Base-by-base conservation (phyloP, 345 rosid genomes). In the Salix koriyanagi region DNA sequence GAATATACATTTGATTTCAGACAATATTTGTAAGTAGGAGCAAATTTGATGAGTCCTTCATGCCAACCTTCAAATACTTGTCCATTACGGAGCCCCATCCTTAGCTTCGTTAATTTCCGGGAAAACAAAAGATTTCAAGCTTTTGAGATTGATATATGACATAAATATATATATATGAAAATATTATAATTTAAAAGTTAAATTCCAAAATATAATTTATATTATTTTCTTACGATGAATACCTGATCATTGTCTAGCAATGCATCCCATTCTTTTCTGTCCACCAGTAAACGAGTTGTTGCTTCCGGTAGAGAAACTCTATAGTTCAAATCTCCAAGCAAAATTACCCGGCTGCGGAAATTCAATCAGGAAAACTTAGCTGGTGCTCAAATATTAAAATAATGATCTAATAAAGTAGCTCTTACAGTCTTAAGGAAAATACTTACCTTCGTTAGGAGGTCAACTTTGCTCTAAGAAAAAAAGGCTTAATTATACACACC, bases 311-410 rank as follows among this genome's bases (percentile, higher is more conserved):
- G 79, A 19, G 94, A 89, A 70, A 91, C 85, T 86, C 97, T 87
- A 76, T 91, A 93, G 75, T 93, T 93, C 84, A 91, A 86, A 79
- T 93, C 97, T 79, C 97, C 97, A 56, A 93, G 85, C 70, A 89
- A 80, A 74, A 93, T 67, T 25, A 93, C 87, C 67, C 86, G 89
- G 28, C 97, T 93, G 89, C 78, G 18, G 14, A 11, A 25, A 66
- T 9, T n/a, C 39, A 74, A 69, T 39, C 46, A 71, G 44, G 18
- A 21, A 62, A 30, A 65, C 68, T 78, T 77, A 79, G 82, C 61
- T 75, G 72, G 75, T 50, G 54, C 52, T 54, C 23, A 18, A 8
- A 21, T 64, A 37, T 26, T 48, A 14, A 32, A 46, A 28, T 15
- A 2, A 26, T 34, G 39, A 65, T 30, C 13, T 23, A n/a, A 69